Evolutionary conservation across 202 grass and related monocot genomes (phyloP).

Genomic region (Zizania palustris): DNA sequence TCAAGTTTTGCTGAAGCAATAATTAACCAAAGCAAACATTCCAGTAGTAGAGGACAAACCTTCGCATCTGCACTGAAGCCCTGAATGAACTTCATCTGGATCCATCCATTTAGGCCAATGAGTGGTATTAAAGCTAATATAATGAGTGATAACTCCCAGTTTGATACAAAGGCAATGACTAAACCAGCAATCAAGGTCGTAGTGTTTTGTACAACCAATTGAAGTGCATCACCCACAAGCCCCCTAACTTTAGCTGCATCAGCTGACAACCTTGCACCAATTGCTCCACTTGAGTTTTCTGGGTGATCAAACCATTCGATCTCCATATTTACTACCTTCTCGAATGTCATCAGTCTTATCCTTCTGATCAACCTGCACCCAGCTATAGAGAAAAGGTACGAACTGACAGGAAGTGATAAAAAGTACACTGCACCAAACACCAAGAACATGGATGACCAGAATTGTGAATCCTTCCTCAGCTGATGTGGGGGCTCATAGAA

Average conservation of each 20-base stretch:
- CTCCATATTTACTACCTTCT: constrained; percentile 89
- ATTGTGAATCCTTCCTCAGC: constrained; percentile 71
- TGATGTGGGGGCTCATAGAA: constrained; percentile 75
- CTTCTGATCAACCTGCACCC: constrained; percentile 79
- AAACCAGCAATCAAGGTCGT: constrained; percentile 76
- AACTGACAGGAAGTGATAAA: constrained; percentile 64
- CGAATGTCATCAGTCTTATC: constrained; percentile 92
- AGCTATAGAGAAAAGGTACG: constrained; percentile 82
- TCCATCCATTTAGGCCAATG: constrained; percentile 84
- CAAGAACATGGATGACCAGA: constrained; percentile 92
- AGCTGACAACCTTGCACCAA: constrained; percentile 75
- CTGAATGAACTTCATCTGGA: constrained; percentile 87
- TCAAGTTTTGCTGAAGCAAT: constrained; percentile 26
- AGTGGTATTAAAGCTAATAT: constrained; percentile 85
- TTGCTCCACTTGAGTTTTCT: constrained; percentile 82
- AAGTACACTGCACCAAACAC: constrained; percentile 78
- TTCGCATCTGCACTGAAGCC: constrained; percentile 92
- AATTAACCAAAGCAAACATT: background rate
- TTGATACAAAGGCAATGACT: constrained; percentile 79
- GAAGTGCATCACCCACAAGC: constrained; percentile 81
- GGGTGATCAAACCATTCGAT: constrained; percentile 88
- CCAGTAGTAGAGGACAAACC: constrained; percentile 46
- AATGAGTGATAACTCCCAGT: constrained; percentile 83
- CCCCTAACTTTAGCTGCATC: constrained; percentile 83
- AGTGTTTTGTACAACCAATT: constrained; percentile 78